phyloP scores from a whole-genome alignment of 2,329 filamentous ascomycete species.

The Huntiella moniliformis region DNA sequence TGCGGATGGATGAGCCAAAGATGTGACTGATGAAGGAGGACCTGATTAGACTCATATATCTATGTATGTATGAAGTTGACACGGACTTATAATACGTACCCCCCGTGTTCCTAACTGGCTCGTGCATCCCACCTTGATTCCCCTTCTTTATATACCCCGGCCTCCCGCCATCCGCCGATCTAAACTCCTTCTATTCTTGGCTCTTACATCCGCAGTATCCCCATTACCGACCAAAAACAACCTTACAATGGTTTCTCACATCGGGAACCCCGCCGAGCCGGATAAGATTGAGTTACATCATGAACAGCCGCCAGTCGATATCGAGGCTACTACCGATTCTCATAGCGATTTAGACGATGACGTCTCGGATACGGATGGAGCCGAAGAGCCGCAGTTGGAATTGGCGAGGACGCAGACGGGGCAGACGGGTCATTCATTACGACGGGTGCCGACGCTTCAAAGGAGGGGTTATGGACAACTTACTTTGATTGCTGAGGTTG shows the following conservation, averaged over 20 bases:
- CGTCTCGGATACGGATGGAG: not conserved
- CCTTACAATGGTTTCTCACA: not conserved
- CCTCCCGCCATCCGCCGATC: not conserved
- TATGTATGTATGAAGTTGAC: too few species aligned
- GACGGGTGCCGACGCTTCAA: slow-evolving; percentile 4
- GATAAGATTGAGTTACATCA: too few species aligned
- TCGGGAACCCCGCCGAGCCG: not conserved
- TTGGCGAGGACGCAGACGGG: slow-evolving; percentile 4
- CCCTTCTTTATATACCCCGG: not conserved
- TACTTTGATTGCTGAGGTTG: slow-evolving; percentile 49
- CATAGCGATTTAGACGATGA: slow-evolving; percentile 2
- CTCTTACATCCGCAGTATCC: not conserved
- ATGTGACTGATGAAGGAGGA: too few species aligned
- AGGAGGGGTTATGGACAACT: slow-evolving; percentile 5
- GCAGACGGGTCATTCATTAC: slow-evolving; percentile 3
- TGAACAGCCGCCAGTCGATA: too few species aligned
- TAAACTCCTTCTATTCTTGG: not conserved
- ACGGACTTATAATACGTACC: not conserved
- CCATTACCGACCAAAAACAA: not conserved
- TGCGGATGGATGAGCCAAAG: not conserved
- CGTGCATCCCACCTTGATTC: not conserved
- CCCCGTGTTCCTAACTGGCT: not conserved
- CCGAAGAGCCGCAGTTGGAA: not conserved
- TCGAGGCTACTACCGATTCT: not conserved
- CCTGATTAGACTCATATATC: too few species aligned